These are phyloP conservation scores for Dissophora globulifera DNA, from an alignment of 192 early-diverging fungal genomes.

Conservation along the genomic window DNA sequence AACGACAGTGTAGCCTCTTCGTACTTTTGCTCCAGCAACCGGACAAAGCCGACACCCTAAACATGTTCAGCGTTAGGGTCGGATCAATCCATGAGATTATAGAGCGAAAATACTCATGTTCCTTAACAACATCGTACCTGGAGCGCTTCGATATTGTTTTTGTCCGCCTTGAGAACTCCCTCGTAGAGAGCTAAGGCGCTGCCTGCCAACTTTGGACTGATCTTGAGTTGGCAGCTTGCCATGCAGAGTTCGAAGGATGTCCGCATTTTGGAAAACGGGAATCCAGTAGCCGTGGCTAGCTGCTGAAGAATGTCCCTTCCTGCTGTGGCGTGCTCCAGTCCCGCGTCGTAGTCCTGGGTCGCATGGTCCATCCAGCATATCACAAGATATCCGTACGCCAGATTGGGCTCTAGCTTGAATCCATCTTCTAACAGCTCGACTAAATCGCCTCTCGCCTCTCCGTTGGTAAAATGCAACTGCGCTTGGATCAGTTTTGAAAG, in stretches of 20 bases:
- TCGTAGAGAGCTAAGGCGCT: conserved; percentile 68
- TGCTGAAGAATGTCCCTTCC: conserved; percentile 53
- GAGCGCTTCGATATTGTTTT: conserved; percentile 57
- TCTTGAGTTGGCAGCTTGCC: conserved; percentile 67
- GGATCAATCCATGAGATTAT: too few relatives aligned
- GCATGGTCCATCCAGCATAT: conserved; percentile 61
- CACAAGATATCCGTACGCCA: conserved; percentile 60
- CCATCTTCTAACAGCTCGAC: conserved; percentile 52
- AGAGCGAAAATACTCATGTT: too few relatives aligned
- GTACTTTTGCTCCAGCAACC: conserved; percentile 59
- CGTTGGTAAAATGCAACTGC: conserved; percentile 47
- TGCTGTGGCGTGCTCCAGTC: conserved; percentile 61
- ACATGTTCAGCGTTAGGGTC: too few relatives aligned
- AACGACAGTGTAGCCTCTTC: conserved; percentile 70
- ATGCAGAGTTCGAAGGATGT: conserved; percentile 67
- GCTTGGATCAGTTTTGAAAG: conserved; percentile 59
- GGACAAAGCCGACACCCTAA: conserved; percentile 69
- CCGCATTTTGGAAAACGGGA: conserved; percentile 49
- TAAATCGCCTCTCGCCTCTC: conserved; percentile 16
- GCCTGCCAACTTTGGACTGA: conserved; percentile 64
- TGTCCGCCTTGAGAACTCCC: conserved; percentile 56
- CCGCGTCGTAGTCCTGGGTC: conserved; percentile 59
- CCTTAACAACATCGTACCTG: conserved; percentile 29
- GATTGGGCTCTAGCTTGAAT: conserved; percentile 48
- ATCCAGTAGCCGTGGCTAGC: conserved; percentile 33